Conservation (phyloP, 129 eudicot species). For the Lactuca sativa region DNA sequence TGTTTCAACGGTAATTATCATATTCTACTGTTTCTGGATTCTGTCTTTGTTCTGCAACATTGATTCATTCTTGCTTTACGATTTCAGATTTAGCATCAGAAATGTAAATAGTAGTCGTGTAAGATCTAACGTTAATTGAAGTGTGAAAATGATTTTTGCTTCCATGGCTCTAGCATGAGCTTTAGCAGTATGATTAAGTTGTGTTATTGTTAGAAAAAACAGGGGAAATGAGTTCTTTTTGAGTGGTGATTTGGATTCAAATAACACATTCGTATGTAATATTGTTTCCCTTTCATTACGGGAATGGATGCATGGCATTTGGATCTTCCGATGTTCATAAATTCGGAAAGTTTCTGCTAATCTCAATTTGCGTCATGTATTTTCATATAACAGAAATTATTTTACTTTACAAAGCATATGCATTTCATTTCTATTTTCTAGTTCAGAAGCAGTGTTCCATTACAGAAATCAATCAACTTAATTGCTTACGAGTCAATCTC, state of each 20-base stretch:
- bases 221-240: conserved; percentile 5
- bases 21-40: neutral
- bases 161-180: neutral
- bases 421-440: neutral
- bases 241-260: neutral
- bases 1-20: conserved; percentile 61
- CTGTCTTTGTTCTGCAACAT: neutral
- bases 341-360: neutral
- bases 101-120: neutral
- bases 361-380: neutral
- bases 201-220: neutral
- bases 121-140: neutral
- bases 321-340: neutral
- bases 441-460: neutral
- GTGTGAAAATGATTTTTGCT: neutral
- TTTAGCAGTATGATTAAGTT: neutral
- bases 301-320: neutral
- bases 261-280: neutral
- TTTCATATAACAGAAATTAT: neutral
- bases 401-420: neutral
- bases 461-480: neutral
- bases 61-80: neutral
- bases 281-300: neutral
- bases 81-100: conserved; percentile 2
- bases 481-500: neutral